These are phyloP conservation scores for Candida freyschussii DNA, from an alignment of 1,139 yeast genomes.

Conservation along the genomic window DNA sequence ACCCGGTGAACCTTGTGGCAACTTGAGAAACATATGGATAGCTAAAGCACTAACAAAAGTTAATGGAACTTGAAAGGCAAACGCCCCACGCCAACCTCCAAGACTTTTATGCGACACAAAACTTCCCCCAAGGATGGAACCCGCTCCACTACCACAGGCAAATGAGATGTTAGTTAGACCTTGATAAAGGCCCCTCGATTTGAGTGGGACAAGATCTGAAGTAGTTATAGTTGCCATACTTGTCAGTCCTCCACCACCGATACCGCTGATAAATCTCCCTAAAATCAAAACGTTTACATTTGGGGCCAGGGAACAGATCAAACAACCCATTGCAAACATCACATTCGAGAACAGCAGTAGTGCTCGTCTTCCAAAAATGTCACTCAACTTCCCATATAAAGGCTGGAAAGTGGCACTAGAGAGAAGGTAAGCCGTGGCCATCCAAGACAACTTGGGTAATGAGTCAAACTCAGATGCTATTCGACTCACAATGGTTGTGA, in stretches of 20 bases:
- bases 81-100: slow-evolving; percentile 74
- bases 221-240: slow-evolving; percentile 51
- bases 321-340: slow-evolving; percentile 46
- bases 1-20: slow-evolving; percentile 38
- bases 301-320: slow-evolving; percentile 40
- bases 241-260: slow-evolving; percentile 63
- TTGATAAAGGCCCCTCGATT: slow-evolving; percentile 56
- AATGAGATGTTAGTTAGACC: slow-evolving; percentile 60
- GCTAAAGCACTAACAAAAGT: slow-evolving; percentile 45
- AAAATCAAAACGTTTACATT: slow-evolving; percentile 43
- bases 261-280: slow-evolving; percentile 58
- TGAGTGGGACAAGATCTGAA: slow-evolving; percentile 52
- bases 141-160: slow-evolving; percentile 67
- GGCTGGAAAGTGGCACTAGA: slow-evolving; percentile 64
- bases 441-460: slow-evolving; percentile 50
- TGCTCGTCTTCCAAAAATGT: slow-evolving; percentile 67
- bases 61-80: slow-evolving; percentile 60
- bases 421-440: slow-evolving; percentile 51
- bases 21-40: slow-evolving; percentile 31
- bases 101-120: slow-evolving; percentile 37
- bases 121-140: slow-evolving; percentile 69
- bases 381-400: slow-evolving; percentile 74
- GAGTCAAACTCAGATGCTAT: slow-evolving; percentile 55
- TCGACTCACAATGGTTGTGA: slow-evolving; percentile 47
- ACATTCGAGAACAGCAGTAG: slow-evolving; percentile 41